Base-by-base conservation (phyloP, 2,329 filamentous ascomycete species). In the Falciphora oryzae region DNA sequence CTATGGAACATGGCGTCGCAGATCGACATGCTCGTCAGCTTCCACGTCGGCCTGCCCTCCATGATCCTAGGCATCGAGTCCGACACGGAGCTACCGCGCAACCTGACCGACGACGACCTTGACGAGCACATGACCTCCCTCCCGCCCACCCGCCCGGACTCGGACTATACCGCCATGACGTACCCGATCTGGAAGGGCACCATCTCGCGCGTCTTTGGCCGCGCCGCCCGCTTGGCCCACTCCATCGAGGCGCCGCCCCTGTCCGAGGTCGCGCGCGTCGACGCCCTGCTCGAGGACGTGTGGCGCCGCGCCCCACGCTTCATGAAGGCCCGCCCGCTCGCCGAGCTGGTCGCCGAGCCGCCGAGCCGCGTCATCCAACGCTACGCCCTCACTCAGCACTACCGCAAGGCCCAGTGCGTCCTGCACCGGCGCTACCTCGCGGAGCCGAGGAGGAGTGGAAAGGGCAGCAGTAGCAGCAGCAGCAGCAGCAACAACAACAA, bases 21-120 rank as follows among this genome's bases (percentile, higher is more conserved):
- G 66, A 74, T 79, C 25, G 82, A 85, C 68, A 71, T 80, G 6
- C 67, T 83, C 3, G 78, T 82, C 59, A 81, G 81, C 1, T 82
- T 81, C 66, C 81, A 84, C 70, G 77, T 82, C n/a, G 81, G 82
- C 11, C 78, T 84, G 70, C 81, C 83, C 1, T 74, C 79, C n/a
- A 79, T 80, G 64, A 75, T 83, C 61, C 75, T 80, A 63, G 75
- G 80, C 27, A 76, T 77, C 14, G 76, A 80, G 58, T 81, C 76
- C 70, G 81, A 83, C 68, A 79, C 78, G 1, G 75, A 73, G 10
- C 72, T 76, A 31, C 81, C 81, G 8, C 72, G 75, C 6, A 83
- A 83, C 68, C 72, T 83, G 10, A 74, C 72, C 62, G 82, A 85
- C 66, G 76, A 79, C 18, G 83, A 85, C 69, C 83, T 85, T 67